Conservation (phyloP, 441 rosid genomes). For the Omphalea diandra region DNA sequence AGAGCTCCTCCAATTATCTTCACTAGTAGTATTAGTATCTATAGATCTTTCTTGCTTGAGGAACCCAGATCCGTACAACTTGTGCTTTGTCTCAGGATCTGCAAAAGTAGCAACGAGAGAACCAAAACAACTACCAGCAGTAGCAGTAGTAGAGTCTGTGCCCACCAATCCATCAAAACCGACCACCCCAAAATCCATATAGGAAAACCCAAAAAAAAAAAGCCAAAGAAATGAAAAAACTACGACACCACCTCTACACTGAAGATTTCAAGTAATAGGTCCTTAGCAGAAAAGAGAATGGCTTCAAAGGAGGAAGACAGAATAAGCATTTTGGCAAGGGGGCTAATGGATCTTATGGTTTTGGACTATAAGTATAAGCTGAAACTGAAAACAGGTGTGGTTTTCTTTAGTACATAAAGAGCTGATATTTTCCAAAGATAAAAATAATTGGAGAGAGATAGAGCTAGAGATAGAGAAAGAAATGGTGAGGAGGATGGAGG, state of each 20-base stretch:
- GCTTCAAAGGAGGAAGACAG: slow-evolving; percentile 18
- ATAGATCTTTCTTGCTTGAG: slow-evolving; percentile 55
- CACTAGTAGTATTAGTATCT: slow-evolving; percentile 8
- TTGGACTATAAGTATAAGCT: slow-evolving; percentile 10
- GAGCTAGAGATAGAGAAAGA: no score
- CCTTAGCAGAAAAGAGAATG: slow-evolving; percentile 18
- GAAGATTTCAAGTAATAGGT: slow-evolving; percentile 12
- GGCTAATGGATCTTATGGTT: not conserved
- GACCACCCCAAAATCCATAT: slow-evolving; percentile 45
- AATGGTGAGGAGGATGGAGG: not conserved
- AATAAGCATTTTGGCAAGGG: slow-evolving; percentile 20
- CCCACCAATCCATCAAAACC: slow-evolving; percentile 52
- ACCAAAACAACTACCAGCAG: slow-evolving; percentile 28
- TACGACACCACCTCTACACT: slow-evolving; percentile 20
- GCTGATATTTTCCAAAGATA: slow-evolving; percentile 24
- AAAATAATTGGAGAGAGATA: slow-evolving; percentile 41
- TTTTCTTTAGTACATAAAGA: slow-evolving; percentile 18
- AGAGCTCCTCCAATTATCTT: slow-evolving; percentile 55
- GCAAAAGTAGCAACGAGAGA: slow-evolving; percentile 35
- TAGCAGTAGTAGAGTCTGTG: no score
- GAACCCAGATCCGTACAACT: slow-evolving; percentile 57
- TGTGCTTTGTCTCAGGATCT: slow-evolving; percentile 49
- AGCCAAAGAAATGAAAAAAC: slow-evolving; percentile 17
- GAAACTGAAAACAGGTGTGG: slow-evolving; percentile 28
- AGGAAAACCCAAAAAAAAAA: slow-evolving; percentile 36